Percentiles rank a stretch among this genome's conserved stretches.
Conservation (phyloP, 371 early-diverging fungal species). For the Syncephalastrum monosporum region DNA sequence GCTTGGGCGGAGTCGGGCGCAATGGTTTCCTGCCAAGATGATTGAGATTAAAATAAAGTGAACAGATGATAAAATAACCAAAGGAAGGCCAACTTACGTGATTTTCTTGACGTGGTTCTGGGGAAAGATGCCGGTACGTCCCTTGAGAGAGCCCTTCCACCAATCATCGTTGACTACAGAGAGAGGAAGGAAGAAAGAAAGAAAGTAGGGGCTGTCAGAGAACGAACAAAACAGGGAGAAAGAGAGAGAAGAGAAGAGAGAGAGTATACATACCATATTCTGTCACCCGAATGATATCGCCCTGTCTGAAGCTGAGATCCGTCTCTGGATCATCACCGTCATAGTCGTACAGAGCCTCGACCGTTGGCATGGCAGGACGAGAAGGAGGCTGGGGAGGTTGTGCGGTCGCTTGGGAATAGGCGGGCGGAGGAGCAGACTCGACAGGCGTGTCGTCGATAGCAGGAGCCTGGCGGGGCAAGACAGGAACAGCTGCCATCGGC, state of each 20-base stretch:
- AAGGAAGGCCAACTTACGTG: slow-evolving; percentile 21
- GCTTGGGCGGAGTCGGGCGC: slow-evolving; percentile 2
- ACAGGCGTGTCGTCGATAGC: slow-evolving; percentile 2
- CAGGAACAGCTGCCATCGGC: slow-evolving; percentile 13
- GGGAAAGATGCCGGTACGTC: slow-evolving; percentile 49
- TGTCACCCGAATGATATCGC: slow-evolving; percentile 49
- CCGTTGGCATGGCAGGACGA: slow-evolving; percentile 20
- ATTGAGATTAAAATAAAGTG: slow-evolving; percentile 3
- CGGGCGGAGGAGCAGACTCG: slow-evolving; percentile 13
- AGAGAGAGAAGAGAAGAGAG: neutral
- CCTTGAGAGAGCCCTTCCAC: slow-evolving; percentile 47
- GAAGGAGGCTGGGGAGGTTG: slow-evolving; percentile 19
- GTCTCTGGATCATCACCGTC: slow-evolving; percentile 45
- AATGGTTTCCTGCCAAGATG: neutral
- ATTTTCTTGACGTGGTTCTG: slow-evolving; percentile 49
- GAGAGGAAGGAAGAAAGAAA: neutral
- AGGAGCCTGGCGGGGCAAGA: neutral
- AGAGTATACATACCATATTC: slow-evolving; percentile 41
- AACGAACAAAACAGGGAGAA: neutral
- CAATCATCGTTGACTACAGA: slow-evolving; percentile 49
- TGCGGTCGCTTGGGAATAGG: slow-evolving; percentile 9
- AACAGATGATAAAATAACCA: neutral
- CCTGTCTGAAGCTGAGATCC: slow-evolving; percentile 48
- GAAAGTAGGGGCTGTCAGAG: slow-evolving; percentile 1
- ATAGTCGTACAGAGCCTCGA: slow-evolving; percentile 51